Evolutionary conservation across 176 grass and related monocot species (phyloP).

Genomic region (Oryza punctata): DNA sequence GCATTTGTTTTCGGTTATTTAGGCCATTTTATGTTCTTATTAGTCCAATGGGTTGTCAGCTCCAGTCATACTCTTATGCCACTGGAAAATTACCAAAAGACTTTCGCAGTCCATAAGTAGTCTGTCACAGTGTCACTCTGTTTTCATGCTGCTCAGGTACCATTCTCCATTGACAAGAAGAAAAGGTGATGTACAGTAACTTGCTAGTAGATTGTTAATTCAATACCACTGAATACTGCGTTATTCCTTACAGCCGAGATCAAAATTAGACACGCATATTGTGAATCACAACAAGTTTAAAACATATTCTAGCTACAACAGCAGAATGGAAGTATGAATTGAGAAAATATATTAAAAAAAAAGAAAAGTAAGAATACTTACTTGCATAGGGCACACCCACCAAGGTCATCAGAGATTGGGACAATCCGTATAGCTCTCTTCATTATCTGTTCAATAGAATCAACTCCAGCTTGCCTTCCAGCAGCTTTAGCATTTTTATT

Average conservation of each 20-base stretch:
- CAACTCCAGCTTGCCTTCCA: constrained; percentile 90
- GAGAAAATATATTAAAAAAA: constrained; percentile 12
- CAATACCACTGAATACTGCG: background rate
- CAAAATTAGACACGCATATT: constrained; percentile 29
- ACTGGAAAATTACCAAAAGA: background rate
- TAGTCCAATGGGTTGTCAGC: background rate
- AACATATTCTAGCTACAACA: background rate
- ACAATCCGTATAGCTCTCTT: constrained; percentile 87
- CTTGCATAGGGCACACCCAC: constrained; percentile 90
- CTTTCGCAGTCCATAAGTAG: background rate
- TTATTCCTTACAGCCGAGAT: background rate
- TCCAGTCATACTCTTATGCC: background rate
- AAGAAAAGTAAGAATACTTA: constrained; percentile 39
- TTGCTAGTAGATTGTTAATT: background rate
- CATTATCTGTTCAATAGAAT: constrained; percentile 97
- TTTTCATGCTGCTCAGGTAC: background rate
- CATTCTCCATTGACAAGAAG: background rate
- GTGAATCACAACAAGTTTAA: constrained; percentile 16
- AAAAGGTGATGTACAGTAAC: background rate
- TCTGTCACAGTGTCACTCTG: background rate
- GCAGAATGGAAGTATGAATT: constrained; percentile 5
- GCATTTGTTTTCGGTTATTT: background rate
- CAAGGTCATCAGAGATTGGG: constrained; percentile 77
- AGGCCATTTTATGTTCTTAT: background rate
- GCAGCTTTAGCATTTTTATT: constrained; percentile 99